Conservation (phyloP, 2,329 filamentous ascomycete species). For the Fusarium sp. region DNA sequence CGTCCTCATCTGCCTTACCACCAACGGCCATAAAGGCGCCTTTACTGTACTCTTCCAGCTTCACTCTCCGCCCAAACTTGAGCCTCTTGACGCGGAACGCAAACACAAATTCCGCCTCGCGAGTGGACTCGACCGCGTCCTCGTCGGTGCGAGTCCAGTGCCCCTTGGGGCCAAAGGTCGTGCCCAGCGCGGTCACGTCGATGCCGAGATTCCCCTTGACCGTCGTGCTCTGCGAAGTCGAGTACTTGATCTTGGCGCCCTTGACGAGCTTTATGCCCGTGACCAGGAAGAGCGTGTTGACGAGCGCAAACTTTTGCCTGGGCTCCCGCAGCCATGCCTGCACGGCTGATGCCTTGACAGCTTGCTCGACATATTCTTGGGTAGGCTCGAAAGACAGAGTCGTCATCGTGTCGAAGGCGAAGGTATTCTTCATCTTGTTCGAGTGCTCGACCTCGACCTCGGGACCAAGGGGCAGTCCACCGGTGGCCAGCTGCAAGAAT, state of each 20-base stretch:
- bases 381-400: not conserved
- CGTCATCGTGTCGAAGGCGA: not conserved
- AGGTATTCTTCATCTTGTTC: not conserved
- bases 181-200: not conserved
- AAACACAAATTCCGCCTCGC: not conserved
- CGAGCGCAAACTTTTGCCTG: not conserved
- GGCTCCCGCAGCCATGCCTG: not conserved
- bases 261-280: not conserved
- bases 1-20: not conserved
- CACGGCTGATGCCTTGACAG: not conserved
- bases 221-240: not conserved
- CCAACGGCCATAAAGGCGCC: not conserved
- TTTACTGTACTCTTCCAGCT: not conserved
- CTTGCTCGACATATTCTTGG: not conserved
- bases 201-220: not conserved
- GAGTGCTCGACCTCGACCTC: not conserved
- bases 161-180: not conserved
- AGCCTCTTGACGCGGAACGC: not conserved
- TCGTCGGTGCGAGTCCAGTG: not conserved
- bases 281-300: not conserved
- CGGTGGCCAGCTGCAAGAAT: not conserved
- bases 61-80: not conserved
- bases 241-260: not conserved
- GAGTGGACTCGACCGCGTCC: not conserved
- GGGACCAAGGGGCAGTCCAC: not conserved